Evolutionary conservation across 2,329 filamentous ascomycete genomes (phyloP).

Genomic region (Aspergillus jensenii): DNA sequence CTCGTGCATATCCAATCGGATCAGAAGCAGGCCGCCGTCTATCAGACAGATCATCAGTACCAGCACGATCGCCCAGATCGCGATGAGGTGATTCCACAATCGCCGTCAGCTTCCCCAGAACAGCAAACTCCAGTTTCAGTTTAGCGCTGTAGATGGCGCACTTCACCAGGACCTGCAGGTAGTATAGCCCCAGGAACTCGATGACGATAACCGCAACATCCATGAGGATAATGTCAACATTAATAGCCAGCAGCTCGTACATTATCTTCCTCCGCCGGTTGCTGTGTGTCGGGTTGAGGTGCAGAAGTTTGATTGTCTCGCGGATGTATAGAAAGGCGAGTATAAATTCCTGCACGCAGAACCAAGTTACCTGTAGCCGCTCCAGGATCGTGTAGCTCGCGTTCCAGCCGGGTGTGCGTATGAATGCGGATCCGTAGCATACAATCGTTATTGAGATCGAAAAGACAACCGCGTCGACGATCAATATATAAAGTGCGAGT

Average conservation of each 20-base stretch:
- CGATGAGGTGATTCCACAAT: no score
- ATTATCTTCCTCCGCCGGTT: background rate
- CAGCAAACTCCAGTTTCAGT: background rate
- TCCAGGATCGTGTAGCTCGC: no score
- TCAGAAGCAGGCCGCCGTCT: no score
- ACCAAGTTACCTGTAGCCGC: slow-evolving; percentile 28
- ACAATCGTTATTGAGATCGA: no score
- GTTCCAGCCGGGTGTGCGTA: no score
- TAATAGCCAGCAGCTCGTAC: background rate
- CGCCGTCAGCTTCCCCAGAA: background rate
- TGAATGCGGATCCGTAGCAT: no score
- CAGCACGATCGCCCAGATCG: no score
- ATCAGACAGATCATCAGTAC: no score
- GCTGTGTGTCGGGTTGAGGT: background rate
- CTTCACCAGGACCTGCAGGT: background rate
- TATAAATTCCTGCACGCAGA: slow-evolving; percentile 13
- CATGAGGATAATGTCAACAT: background rate
- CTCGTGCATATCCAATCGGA: no score
- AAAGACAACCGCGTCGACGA: no score
- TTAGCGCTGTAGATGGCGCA: background rate
- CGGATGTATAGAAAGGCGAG: background rate
- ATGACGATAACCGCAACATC: background rate
- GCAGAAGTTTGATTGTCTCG: background rate
- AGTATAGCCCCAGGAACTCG: background rate
- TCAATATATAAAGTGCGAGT: no score